A percentile compares a stretch with the other conserved stretches of the same genome.
Evolutionary conservation across 371 early-diverging fungal genomes (phyloP).

Genomic region (Circinella minor): DNA sequence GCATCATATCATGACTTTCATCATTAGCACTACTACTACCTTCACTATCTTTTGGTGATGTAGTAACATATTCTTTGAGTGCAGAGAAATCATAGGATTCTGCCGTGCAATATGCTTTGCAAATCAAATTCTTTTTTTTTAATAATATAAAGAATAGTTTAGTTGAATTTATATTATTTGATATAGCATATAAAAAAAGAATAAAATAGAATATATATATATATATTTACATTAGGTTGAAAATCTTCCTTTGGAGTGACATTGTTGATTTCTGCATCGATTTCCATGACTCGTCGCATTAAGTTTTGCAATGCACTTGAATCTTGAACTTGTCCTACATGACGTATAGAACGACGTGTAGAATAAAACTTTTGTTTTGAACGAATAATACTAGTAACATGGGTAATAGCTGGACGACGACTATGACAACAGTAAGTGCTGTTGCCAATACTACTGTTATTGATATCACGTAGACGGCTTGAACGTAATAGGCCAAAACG

Average conservation of each 20-base stretch:
- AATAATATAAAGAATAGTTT: no score
- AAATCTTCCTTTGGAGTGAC: slow-evolving; percentile 15
- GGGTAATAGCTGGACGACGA: no score
- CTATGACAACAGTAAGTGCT: no score
- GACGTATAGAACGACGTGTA: slow-evolving; percentile 14
- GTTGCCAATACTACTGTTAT: no score
- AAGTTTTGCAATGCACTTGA: slow-evolving; percentile 38
- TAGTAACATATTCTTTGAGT: slow-evolving; percentile 9
- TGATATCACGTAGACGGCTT: no score
- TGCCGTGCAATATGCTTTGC: slow-evolving; percentile 32
- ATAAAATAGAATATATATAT: not conserved
- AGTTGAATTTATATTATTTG: no score
- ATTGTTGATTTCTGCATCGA: slow-evolving; percentile 35
- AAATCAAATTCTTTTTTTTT: slow-evolving; percentile 1
- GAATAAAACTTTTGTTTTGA: not conserved
- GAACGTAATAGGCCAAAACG: no score
- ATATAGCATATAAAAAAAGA: no score
- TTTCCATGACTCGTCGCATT: slow-evolving; percentile 36
- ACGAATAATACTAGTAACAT: not conserved
- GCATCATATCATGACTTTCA: slow-evolving; percentile 21
- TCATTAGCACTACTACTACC: not conserved
- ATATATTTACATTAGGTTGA: slow-evolving; percentile 26
- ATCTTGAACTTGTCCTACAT: slow-evolving; percentile 30
- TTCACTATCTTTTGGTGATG: not conserved
- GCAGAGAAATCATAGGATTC: slow-evolving; percentile 16